Evolutionary conservation across 371 early-diverging fungal genomes (phyloP).

Genomic region (Polyrhizophydium stewartii): DNA sequence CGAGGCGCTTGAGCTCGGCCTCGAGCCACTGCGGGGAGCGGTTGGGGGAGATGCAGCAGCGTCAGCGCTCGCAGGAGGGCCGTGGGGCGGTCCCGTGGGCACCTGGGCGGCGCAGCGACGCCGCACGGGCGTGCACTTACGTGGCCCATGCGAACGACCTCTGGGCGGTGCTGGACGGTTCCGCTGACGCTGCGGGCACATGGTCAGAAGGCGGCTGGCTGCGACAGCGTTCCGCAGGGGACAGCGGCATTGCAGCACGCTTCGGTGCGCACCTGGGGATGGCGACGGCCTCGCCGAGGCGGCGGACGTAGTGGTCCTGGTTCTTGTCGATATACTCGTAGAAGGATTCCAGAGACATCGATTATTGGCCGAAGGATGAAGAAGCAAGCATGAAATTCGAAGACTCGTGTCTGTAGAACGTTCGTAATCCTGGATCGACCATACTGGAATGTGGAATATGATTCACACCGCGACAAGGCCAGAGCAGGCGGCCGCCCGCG

Average conservation of each 20-base stretch:
- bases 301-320: conserved; percentile 66
- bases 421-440: too few species aligned
- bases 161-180: conserved; percentile 67
- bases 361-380: neutral
- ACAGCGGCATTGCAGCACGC: neutral
- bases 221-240: neutral
- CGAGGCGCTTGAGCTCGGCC: conserved; percentile 69
- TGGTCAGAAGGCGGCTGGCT: too few species aligned
- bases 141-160: conserved; percentile 89
- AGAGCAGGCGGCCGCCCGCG: too few species aligned
- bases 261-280: conserved; percentile 68
- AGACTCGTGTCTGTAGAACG: too few species aligned
- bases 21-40: conserved; percentile 57
- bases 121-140: conserved; percentile 4
- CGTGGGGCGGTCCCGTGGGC: too few species aligned
- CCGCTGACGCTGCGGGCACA: conserved; percentile 62
- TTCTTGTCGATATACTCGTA: conserved; percentile 68
- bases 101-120: neutral
- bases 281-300: conserved; percentile 84
- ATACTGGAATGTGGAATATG: too few species aligned
- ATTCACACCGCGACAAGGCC: too few species aligned
- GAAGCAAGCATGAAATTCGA: too few species aligned
- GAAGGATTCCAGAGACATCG: conserved; percentile 12
- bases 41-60: neutral
- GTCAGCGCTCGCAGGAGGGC: neutral